These are phyloP conservation scores for Lentithecium fluviatile DNA, from an alignment of 495 filamentous ascomycete species.

Conservation along the genomic window DNA sequence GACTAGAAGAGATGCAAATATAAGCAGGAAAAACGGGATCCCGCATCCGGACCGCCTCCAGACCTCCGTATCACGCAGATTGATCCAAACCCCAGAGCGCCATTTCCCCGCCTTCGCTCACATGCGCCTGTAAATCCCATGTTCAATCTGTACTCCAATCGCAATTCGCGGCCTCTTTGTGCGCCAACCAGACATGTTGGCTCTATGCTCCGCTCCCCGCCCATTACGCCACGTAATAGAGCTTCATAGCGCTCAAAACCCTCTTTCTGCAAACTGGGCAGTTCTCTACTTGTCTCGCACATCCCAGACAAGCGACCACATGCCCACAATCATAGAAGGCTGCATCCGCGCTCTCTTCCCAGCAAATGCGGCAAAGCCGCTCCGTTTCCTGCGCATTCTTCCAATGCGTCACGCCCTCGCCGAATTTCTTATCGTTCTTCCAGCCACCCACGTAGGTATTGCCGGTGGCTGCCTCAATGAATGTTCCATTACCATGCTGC, in stretches of 20 bases:
- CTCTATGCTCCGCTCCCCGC: too few species aligned
- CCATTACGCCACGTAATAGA: slow-evolving; percentile 44
- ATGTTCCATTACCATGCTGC: slow-evolving; percentile 59
- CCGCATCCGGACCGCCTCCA: too few species aligned
- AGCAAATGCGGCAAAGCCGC: slow-evolving; percentile 64
- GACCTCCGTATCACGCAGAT: too few species aligned
- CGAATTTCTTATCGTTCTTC: slow-evolving; percentile 60
- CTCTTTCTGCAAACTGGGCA: slow-evolving; percentile 65
- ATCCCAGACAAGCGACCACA: slow-evolving; percentile 62
- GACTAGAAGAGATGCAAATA: too few species aligned
- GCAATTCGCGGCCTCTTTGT: too few species aligned
- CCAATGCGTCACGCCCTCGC: slow-evolving; percentile 63
- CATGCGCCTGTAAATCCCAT: too few species aligned
- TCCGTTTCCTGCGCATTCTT: slow-evolving; percentile 63
- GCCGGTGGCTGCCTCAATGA: slow-evolving; percentile 57
- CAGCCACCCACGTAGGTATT: slow-evolving; percentile 66
- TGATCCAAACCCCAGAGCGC: too few species aligned
- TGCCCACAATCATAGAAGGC: slow-evolving; percentile 68
- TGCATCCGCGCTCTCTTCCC: slow-evolving; percentile 60
- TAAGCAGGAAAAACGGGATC: too few species aligned
- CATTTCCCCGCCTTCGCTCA: too few species aligned
- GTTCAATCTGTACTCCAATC: too few species aligned
- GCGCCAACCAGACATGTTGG: too few species aligned
- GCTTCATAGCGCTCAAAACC: slow-evolving; percentile 58
- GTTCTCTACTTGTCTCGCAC: slow-evolving; percentile 60